Conservation (phyloP, 768 basidiomycete species). For the Phlegmacium glaucopus region DNA sequence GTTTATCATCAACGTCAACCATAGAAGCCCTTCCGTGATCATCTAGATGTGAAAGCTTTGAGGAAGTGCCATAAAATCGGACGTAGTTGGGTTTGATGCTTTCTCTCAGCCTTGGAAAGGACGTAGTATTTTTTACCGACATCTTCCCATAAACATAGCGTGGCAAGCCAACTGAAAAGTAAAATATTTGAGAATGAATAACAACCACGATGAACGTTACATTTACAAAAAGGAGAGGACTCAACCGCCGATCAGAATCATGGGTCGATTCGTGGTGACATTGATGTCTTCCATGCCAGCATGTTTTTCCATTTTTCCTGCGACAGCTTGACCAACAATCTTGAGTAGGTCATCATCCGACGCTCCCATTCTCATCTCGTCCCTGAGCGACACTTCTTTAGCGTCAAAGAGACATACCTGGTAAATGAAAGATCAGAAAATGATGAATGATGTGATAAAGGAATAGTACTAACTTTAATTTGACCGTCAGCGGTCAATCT, state of each 20-base stretch:
- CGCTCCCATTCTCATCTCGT: conserved; percentile 63
- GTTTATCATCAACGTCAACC: conserved; percentile 77
- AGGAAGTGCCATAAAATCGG: conserved; percentile 22
- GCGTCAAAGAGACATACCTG: conserved; percentile 89
- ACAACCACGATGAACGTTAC: conserved; percentile 17
- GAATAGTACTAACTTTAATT: conserved; percentile 58
- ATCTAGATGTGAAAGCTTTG: conserved; percentile 70
- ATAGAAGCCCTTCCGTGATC: conserved; percentile 67
- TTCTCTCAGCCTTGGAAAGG: background rate
- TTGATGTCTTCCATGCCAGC: conserved; percentile 82
- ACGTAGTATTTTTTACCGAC: background rate
- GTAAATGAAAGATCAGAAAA: background rate
- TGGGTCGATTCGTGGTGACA: conserved; percentile 74
- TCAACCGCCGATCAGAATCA: conserved; percentile 96
- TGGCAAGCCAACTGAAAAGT: conserved; percentile 5
- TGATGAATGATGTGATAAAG: background rate
- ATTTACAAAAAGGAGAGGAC: conserved; percentile 35
- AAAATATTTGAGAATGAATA: conserved; percentile 11
- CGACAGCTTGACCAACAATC: conserved; percentile 62
- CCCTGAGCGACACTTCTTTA: conserved; percentile 78
- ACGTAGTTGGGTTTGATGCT: background rate
- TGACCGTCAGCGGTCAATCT: conserved; percentile 88
- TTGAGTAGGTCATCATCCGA: conserved; percentile 59
- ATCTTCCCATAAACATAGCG: background rate
- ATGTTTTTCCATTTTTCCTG: conserved; percentile 76